phyloP scores from a whole-genome alignment of 768 basidiomycete species.

The Suillus plorans region DNA sequence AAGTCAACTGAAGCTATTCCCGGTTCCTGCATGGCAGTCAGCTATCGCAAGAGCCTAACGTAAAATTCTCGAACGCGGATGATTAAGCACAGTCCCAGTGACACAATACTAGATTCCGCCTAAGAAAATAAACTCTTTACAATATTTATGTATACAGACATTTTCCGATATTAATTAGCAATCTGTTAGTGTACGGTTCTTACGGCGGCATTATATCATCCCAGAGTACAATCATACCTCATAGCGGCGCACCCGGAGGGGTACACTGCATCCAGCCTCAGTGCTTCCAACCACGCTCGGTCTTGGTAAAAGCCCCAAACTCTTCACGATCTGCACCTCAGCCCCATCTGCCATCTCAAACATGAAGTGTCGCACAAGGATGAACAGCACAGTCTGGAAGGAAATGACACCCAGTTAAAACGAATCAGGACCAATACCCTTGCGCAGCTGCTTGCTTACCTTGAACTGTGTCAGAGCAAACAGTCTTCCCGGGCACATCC shows the following conservation, averaged over 20 bases:
- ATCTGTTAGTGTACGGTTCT: too few relatives aligned
- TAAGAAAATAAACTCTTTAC: too few relatives aligned
- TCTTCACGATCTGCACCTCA: neutral
- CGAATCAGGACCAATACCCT: neutral
- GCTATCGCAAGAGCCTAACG: neutral
- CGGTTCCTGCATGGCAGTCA: neutral
- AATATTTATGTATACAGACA: too few relatives aligned
- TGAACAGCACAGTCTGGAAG: neutral
- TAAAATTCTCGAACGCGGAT: neutral
- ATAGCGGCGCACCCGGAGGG: neutral
- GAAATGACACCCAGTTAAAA: neutral
- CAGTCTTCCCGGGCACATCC: neutral
- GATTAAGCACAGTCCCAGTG: neutral
- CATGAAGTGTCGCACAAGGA: neutral
- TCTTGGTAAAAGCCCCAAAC: neutral
- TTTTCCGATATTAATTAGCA: too few relatives aligned
- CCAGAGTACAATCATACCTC: neutral
- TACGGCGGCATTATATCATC: too few relatives aligned
- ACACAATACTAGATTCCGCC: neutral
- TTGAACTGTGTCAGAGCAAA: neutral
- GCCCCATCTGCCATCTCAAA: neutral
- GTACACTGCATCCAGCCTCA: neutral
- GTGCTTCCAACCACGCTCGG: neutral
- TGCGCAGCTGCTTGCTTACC: neutral
- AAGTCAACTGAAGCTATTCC: neutral